Evolutionary conservation across 495 filamentous ascomycete species (phyloP).

Genomic region (Hypoxylon lienhwacheense): DNA sequence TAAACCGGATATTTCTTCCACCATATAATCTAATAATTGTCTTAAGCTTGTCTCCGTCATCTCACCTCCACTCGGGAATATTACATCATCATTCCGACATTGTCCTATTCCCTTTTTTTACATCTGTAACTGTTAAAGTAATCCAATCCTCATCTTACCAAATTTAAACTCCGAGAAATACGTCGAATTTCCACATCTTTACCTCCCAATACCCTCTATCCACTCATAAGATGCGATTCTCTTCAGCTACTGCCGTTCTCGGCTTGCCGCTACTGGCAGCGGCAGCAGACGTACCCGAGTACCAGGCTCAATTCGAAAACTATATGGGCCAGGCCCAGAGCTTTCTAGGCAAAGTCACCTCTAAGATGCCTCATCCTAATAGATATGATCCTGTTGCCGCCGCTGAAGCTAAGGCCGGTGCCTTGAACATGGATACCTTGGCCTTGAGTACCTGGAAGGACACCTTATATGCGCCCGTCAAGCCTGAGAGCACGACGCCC

Average conservation of each 20-base stretch:
- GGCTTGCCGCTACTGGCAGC: constrained; percentile 72
- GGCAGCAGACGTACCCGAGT: constrained; percentile 55
- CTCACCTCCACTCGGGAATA: constrained; percentile 1
- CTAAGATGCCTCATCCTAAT: constrained; percentile 58
- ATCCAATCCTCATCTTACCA: too few species aligned
- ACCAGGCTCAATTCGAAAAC: constrained; percentile 70
- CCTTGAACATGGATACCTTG: constrained; percentile 59
- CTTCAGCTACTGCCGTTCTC: constrained; percentile 59
- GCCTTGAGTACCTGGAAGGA: constrained; percentile 73
- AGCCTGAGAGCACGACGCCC: constrained; percentile 54
- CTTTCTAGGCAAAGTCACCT: constrained; percentile 63
- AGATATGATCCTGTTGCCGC: constrained; percentile 45
- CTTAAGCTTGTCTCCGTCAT: not conserved
- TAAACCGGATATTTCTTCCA: constrained; percentile 3
- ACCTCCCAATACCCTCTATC: too few species aligned
- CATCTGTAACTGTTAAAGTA: too few species aligned
- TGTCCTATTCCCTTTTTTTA: too few species aligned
- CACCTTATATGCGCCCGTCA: constrained; percentile 63
- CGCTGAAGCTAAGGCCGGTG: constrained; percentile 38
- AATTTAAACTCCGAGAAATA: too few species aligned
- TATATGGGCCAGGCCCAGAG: constrained; percentile 61
- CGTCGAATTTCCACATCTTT: too few species aligned
- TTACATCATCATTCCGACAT: constrained; percentile 26
- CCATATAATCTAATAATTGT: constrained; percentile 4
- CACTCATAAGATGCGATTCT: constrained; percentile 66